phyloP scores from a whole-genome alignment of 495 filamentous ascomycete genomes.

The Ascodesmis nigricans region DNA sequence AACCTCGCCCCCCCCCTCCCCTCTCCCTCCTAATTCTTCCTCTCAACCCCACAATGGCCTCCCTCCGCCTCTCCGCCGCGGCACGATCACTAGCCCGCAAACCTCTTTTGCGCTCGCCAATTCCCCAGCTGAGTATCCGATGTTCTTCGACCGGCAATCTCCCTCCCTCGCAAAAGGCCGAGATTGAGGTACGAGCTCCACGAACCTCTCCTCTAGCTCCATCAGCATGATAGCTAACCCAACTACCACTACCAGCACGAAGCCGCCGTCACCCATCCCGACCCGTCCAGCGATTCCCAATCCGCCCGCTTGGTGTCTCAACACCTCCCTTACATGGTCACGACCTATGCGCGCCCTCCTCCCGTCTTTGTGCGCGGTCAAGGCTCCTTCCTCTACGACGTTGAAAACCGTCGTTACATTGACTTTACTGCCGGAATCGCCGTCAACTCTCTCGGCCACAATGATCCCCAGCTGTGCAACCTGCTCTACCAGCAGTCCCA shows the following conservation, averaged over 20 bases:
- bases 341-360: conserved; percentile 79
- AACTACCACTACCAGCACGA: conserved; percentile 30
- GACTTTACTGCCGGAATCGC: conserved; percentile 94
- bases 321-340: conserved; percentile 69
- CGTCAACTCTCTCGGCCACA: conserved; percentile 79
- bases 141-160: conserved; percentile 4
- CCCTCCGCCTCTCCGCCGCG: not conserved
- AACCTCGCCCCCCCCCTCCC: not conserved
- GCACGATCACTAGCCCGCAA: conserved; percentile 4
- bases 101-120: conserved; percentile 5
- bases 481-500: conserved; percentile 59
- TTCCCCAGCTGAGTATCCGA: not conserved
- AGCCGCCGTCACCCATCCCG: conserved; percentile 43
- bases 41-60: conserved; percentile 6
- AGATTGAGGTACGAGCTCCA: conserved; percentile 3
- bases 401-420: conserved; percentile 70
- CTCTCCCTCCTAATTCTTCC: not conserved
- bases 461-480: conserved; percentile 43
- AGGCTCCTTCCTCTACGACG: conserved; percentile 72
- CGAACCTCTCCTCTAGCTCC: not conserved
- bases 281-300: conserved; percentile 55
- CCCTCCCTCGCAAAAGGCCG: conserved; percentile 6
- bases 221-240: not conserved
- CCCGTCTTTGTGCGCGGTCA: conserved; percentile 72
- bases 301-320: conserved; percentile 51